These are phyloP conservation scores for Mrakia gelida DNA, from an alignment of 768 basidiomycete genomes.

Conservation along the genomic window DNA sequence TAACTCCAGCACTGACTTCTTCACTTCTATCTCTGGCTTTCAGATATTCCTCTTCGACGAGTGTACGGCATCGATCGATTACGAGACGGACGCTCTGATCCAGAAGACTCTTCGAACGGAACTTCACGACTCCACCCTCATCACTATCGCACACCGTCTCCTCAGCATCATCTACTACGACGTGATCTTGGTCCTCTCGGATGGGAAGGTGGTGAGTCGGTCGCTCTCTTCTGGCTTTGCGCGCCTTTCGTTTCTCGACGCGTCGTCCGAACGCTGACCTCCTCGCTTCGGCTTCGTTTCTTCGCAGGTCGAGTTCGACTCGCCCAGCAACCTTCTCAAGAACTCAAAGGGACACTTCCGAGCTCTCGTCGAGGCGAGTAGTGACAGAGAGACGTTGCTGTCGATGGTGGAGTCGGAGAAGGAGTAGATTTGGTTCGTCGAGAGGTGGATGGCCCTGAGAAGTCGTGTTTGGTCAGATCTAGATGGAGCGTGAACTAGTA, in stretches of 20 bases:
- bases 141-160: slow-evolving; percentile 8
- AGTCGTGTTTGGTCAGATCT: too few relatives aligned
- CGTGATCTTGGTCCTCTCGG: not conserved
- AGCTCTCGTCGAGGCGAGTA: too few relatives aligned
- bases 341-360: too few relatives aligned
- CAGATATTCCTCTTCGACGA: slow-evolving; percentile 3
- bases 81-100: slow-evolving; percentile 10
- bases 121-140: not conserved
- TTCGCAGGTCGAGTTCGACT: slow-evolving; percentile 8
- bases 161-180: slow-evolving; percentile 10
- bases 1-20: too few relatives aligned
- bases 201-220: not conserved
- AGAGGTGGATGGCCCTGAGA: too few relatives aligned
- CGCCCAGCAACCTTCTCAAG: not conserved
- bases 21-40: too few relatives aligned
- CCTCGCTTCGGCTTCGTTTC: too few relatives aligned
- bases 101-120: not conserved
- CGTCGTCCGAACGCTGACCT: too few relatives aligned
- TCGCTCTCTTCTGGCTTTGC: not conserved
- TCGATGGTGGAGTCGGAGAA: too few relatives aligned
- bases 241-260: not conserved
- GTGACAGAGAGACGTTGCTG: too few relatives aligned
- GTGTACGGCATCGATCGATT: not conserved
- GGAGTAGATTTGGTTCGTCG: too few relatives aligned
- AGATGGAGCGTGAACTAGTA: too few relatives aligned